Evolutionary conservation across 441 rosid genomes (phyloP).

Genomic region (Euphorbia corollata): DNA sequence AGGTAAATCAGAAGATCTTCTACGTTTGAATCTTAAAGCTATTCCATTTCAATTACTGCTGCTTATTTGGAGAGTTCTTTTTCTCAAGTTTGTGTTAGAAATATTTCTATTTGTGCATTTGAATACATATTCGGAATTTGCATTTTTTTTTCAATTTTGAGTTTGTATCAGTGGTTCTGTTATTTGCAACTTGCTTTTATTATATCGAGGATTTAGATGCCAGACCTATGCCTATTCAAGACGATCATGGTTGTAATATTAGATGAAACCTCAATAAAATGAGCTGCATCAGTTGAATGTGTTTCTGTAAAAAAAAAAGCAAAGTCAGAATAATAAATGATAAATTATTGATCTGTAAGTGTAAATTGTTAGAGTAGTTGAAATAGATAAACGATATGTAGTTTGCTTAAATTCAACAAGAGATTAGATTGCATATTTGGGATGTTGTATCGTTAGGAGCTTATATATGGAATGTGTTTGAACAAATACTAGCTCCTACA

Average conservation of each 20-base stretch:
- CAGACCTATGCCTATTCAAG: background rate
- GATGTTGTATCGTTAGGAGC: constrained; percentile 1
- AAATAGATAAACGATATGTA: background rate
- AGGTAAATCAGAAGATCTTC: constrained; percentile 43
- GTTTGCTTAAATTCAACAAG: background rate
- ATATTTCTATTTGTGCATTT: background rate
- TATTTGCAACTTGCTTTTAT: background rate
- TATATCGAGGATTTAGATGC: background rate
- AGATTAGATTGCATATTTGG: background rate
- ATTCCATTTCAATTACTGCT: background rate
- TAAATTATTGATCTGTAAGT: background rate
- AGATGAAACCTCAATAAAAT: background rate
- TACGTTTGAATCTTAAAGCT: constrained; percentile 7
- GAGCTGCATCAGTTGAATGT: background rate
- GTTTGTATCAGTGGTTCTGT: background rate
- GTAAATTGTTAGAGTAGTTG: background rate
- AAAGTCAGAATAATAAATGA: background rate
- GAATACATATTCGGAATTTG: too few relatives aligned
- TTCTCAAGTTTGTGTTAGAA: background rate
- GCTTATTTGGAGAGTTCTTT: background rate
- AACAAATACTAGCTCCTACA: background rate
- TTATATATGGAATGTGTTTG: constrained; percentile 1
- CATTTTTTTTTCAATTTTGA: too few relatives aligned
- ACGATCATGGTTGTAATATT: background rate
- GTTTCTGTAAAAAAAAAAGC: background rate